Evolutionary conservation across 2,329 filamentous ascomycete species (phyloP).

Genomic region (Paraconiothyrium sp.): DNA sequence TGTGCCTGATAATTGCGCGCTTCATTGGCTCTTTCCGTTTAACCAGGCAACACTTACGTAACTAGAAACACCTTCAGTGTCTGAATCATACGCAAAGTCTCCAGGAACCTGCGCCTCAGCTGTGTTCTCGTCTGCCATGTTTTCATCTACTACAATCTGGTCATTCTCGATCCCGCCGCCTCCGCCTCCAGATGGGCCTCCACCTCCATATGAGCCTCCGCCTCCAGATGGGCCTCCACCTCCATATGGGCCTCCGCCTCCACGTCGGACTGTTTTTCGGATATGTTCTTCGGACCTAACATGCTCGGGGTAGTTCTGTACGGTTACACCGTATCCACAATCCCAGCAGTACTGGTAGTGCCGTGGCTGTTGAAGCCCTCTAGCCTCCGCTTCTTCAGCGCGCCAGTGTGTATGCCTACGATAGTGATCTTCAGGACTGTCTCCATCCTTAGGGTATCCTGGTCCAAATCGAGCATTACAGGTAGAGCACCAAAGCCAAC

Average conservation of each 20-base stretch:
- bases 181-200: neutral
- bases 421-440: no score
- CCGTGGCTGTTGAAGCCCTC: no score
- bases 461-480: no score
- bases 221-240: neutral
- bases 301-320: neutral
- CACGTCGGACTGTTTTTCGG: neutral
- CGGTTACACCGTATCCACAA: neutral
- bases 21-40: neutral
- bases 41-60: neutral
- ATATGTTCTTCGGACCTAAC: neutral
- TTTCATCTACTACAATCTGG: neutral
- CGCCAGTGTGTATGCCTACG: no score
- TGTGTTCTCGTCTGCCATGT: neutral
- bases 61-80: neutral
- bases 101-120: neutral
- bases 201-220: neutral
- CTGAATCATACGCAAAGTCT: neutral
- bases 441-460: no score
- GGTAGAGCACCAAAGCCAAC: neutral
- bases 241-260: neutral
- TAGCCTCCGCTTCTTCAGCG: no score
- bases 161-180: neutral
- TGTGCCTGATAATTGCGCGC: neutral
- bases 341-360: neutral